These are phyloP conservation scores for Ceratocystis alfenasii DNA, from an alignment of 2,329 filamentous ascomycete genomes.

Conservation along the genomic window DNA sequence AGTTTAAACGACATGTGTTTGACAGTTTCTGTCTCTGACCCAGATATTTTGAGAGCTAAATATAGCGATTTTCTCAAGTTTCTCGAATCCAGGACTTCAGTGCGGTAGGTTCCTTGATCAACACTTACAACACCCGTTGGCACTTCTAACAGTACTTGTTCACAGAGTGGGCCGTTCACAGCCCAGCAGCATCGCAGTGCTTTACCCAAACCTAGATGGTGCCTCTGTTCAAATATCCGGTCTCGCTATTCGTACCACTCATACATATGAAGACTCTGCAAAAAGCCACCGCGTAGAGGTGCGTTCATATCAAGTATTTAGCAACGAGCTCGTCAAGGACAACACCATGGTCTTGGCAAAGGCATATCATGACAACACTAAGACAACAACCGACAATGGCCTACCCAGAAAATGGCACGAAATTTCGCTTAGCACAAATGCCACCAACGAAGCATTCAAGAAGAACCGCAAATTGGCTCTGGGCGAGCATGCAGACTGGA, in stretches of 20 bases:
- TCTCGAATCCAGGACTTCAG: background rate
- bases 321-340: background rate
- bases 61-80: slow-evolving; percentile 12
- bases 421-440: background rate
- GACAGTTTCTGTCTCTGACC: slow-evolving; percentile 5
- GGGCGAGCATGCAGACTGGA: background rate
- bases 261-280: background rate
- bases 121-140: background rate
- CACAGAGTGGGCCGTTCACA: background rate
- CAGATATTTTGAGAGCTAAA: background rate
- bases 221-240: slow-evolving; percentile 4
- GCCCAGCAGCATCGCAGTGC: background rate
- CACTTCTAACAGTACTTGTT: background rate
- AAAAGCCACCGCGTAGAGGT: background rate
- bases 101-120: background rate
- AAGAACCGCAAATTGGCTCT: slow-evolving; percentile 1
- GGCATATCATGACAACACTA: background rate
- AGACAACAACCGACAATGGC: background rate
- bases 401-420: slow-evolving; percentile 9
- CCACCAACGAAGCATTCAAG: background rate
- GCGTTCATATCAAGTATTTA: slow-evolving; percentile 1
- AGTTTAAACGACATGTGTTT: slow-evolving; percentile 11
- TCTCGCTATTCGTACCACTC: background rate
- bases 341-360: slow-evolving; percentile 2
- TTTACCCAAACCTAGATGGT: background rate